Evolutionary conservation across 1,139 yeast genomes (phyloP), one percentile per base, ranked within the genome.

Genomic region (Nakaseomyces kungkrabaensis): DNA sequence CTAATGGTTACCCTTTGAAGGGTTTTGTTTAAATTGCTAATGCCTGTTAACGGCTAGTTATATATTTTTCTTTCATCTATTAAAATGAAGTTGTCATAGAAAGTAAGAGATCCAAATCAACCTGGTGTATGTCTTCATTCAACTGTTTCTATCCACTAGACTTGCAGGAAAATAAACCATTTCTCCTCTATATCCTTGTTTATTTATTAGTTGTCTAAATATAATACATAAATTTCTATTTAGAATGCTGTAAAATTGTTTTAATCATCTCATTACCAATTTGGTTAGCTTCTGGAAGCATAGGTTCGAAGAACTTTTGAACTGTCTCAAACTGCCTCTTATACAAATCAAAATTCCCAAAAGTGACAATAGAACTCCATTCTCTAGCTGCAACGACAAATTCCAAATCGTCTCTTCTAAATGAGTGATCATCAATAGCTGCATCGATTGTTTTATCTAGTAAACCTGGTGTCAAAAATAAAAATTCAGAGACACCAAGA

Each of bases 191-290:
- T 17, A 17, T 17, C 22, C 22, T 17, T 17, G 22, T 17, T 17
- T 17, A 17, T 17, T 17, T 17, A 17, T 17, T 17, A 17, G 22
- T 29, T 9, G 3, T 33, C 36, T 33, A 33, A 37, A 37, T 37
- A 13, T 37, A 22, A 6, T 37, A 11, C 11, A 34, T 34, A 34
- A 17, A 17, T 34, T 8, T 11, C 37, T 34, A 34, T 34, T 37
- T 37, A 13, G 60, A 55, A 51, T 62, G 64, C 13, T 56, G 57
- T 13, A 82, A 69, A 47, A 90, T 90, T n/a, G 90, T 87, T 63
- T 78, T 81, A 55, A 92, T 86, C 98, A 92, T 92, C 57, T 87
- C 96, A 68, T 92, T 92, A n/a, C 98, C 97, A 46, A 89, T 74
- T 43, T 77, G 79, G 58, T 83, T 86, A 10, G 97, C 97, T 59